phyloP scores from a whole-genome alignment of 2,329 filamentous ascomycete species.

The Juglanconis oblonga region DNA sequence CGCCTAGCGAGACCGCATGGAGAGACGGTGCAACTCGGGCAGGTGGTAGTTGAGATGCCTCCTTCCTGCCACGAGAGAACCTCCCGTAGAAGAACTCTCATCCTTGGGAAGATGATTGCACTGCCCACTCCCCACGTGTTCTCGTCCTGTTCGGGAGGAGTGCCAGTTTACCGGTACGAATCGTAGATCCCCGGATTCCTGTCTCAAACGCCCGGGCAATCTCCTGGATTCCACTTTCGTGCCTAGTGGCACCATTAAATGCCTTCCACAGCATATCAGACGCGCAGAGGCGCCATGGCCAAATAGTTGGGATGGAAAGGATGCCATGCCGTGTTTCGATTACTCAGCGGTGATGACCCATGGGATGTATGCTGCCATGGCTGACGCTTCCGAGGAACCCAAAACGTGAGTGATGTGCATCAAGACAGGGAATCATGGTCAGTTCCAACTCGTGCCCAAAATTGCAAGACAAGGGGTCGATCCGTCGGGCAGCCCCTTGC shows the following conservation, averaged over 20 bases:
- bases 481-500: slow-evolving; percentile 10
- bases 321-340: background rate
- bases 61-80: background rate
- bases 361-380: background rate
- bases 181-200: background rate
- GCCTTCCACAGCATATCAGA: background rate
- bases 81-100: background rate
- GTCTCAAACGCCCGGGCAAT: background rate
- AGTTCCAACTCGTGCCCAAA: slow-evolving; percentile 8
- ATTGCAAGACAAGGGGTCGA: background rate
- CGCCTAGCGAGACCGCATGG: slow-evolving; percentile 13
- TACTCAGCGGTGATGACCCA: background rate
- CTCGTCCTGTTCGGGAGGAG: background rate
- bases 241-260: background rate
- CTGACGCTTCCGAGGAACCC: background rate
- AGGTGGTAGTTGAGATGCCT: background rate
- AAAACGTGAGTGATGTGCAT: slow-evolving; percentile 10
- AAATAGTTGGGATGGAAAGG: background rate
- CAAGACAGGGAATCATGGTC: slow-evolving; percentile 3
- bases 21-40: background rate
- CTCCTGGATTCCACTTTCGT: background rate
- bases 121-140: background rate
- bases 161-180: background rate
- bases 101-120: background rate
- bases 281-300: background rate